Evolutionary conservation across 2,329 filamentous ascomycete species (phyloP).

Genomic region (Bimuria novae-zelandiae): DNA sequence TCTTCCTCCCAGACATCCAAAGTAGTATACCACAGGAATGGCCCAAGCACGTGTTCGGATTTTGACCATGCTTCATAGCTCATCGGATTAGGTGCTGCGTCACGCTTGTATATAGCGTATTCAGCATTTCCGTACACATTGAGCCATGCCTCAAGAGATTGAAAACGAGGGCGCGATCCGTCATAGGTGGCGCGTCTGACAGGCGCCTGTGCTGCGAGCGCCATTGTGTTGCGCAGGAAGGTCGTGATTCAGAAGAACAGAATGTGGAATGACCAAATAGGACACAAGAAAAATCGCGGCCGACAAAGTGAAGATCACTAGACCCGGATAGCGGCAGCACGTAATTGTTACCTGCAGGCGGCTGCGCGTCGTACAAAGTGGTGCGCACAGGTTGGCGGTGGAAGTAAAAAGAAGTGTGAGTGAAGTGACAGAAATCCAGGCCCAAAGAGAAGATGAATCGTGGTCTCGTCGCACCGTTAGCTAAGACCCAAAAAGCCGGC

Average conservation of each 20-base stretch:
- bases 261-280: slow-evolving; percentile 6
- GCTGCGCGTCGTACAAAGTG: slow-evolving; percentile 20
- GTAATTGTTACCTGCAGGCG: not conserved
- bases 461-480: slow-evolving; percentile 36
- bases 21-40: slow-evolving; percentile 37
- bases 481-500: slow-evolving; percentile 28
- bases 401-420: slow-evolving; percentile 29
- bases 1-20: slow-evolving; percentile 34
- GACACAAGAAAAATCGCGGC: slow-evolving; percentile 6
- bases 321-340: not conserved
- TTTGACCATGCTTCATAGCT: slow-evolving; percentile 39
- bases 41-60: slow-evolving; percentile 33
- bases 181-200: slow-evolving; percentile 10
- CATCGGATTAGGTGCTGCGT: slow-evolving; percentile 26
- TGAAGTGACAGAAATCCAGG: slow-evolving; percentile 38
- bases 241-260: slow-evolving; percentile 8
- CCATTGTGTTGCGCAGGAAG: slow-evolving; percentile 19
- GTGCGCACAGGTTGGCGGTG: slow-evolving; percentile 27
- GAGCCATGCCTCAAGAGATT: slow-evolving; percentile 25
- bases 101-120: slow-evolving; percentile 32
- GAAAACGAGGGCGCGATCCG: slow-evolving; percentile 10
- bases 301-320: not conserved
- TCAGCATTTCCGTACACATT: slow-evolving; percentile 27
- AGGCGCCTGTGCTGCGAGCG: slow-evolving; percentile 23
- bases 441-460: slow-evolving; percentile 40